A percentile compares a stretch with the other conserved stretches of the same genome.
Evolutionary conservation across 768 basidiomycete species (phyloP).

Genomic region (Lentinula sp.): DNA sequence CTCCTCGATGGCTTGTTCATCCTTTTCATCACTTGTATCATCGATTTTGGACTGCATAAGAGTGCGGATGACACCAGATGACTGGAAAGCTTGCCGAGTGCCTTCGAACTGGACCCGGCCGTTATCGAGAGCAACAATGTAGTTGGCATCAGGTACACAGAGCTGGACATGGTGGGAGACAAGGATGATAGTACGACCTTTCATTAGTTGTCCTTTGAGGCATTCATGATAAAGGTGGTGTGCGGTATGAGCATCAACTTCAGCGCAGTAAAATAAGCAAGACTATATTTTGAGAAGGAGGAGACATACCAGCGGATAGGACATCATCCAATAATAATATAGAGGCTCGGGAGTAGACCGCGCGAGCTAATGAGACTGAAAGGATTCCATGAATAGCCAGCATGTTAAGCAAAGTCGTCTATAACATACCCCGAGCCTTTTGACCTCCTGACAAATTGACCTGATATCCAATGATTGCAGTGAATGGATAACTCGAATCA

Average conservation of each 20-base stretch:
- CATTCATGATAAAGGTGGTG: constrained; percentile 82
- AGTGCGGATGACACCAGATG: constrained; percentile 58
- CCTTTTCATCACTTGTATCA: constrained; percentile 31
- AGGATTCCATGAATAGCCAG: constrained; percentile 7
- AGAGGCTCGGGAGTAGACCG: constrained; percentile 85
- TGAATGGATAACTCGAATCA: constrained; percentile 20
- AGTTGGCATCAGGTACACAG: constrained; percentile 71
- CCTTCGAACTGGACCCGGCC: constrained; percentile 78
- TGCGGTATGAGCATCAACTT: constrained; percentile 91
- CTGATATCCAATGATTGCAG: constrained; percentile 24
- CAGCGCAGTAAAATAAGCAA: constrained; percentile 4
- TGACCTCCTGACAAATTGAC: constrained; percentile 45
- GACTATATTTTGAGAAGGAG: neutral
- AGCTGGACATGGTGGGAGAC: constrained; percentile 96
- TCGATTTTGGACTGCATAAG: constrained; percentile 54
- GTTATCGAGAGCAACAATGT: constrained; percentile 80
- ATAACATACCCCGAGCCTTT: constrained; percentile 53
- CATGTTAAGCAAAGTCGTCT: neutral
- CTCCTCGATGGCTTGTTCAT: constrained; percentile 33
- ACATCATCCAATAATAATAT: constrained; percentile 84
- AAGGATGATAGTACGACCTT: constrained; percentile 78
- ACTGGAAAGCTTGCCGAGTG: constrained; percentile 52
- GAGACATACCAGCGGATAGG: constrained; percentile 38
- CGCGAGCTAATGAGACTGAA: constrained; percentile 69
- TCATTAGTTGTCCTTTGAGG: constrained; percentile 76